These are phyloP conservation scores for Plasmodium reichenowi DNA, from an alignment of 169 alveolate species.

Conservation along the genomic window DNA sequence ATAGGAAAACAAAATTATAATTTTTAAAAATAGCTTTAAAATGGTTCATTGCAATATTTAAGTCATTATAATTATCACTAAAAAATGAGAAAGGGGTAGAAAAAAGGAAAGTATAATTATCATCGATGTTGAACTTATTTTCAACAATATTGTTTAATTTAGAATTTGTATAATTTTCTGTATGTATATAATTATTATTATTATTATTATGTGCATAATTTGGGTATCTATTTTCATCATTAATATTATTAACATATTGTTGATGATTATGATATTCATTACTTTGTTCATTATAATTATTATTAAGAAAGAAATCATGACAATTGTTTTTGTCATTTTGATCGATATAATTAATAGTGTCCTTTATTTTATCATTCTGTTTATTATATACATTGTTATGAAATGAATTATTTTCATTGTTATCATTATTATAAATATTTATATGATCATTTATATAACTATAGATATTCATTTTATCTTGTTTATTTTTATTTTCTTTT, in stretches of 20 bases:
- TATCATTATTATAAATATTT: not conserved
- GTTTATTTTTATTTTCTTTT: not conserved
- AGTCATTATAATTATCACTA: constrained; percentile 44
- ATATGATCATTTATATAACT: not conserved
- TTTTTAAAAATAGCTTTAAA: constrained; percentile 45
- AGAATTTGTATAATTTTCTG: not conserved
- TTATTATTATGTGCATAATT: not conserved
- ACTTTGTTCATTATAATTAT: not conserved
- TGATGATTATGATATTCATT: not conserved
- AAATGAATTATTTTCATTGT: not conserved
- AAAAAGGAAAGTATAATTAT: constrained; percentile 16
- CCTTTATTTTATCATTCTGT: not conserved
- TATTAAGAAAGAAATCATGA: too few species aligned
- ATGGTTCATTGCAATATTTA: constrained; percentile 52
- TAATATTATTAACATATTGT: not conserved
- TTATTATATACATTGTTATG: not conserved
- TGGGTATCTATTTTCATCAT: not conserved
- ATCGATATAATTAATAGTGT: too few species aligned
- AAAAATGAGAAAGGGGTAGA: constrained; percentile 63
- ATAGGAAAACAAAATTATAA: constrained; percentile 45
- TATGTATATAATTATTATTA: not conserved
- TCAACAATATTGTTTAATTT: too few species aligned
- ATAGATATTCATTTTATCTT: not conserved
- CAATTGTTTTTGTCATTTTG: too few species aligned
- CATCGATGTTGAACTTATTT: not conserved